These are phyloP conservation scores for Penicillium alfredii DNA, from an alignment of 495 filamentous ascomycete genomes.

Conservation along the genomic window DNA sequence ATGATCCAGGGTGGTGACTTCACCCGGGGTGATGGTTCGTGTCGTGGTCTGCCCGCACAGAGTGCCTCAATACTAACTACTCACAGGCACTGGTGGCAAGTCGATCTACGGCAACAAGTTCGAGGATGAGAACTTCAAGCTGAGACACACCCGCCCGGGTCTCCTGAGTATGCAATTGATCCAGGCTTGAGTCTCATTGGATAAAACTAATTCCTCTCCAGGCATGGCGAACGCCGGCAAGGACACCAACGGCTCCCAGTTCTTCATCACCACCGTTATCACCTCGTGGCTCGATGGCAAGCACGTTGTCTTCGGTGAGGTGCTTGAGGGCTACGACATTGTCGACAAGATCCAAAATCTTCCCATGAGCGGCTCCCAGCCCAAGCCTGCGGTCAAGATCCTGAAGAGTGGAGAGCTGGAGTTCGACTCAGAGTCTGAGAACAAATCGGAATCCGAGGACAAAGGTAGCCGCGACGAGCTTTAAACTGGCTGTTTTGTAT, in stretches of 20 bases:
- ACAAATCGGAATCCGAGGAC: too few relatives aligned
- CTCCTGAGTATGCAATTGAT: slow-evolving; percentile 46
- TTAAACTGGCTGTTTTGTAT: slow-evolving; percentile 46
- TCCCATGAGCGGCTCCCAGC: slow-evolving; percentile 61
- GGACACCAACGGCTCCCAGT: slow-evolving; percentile 98
- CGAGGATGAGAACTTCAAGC: slow-evolving; percentile 98
- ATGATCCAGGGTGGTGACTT: slow-evolving; percentile 99
- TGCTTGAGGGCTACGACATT: slow-evolving; percentile 86
- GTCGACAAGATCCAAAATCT: slow-evolving; percentile 83
- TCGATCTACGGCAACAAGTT: slow-evolving; percentile 97
- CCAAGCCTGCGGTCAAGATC: slow-evolving; percentile 73
- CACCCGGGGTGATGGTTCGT: slow-evolving; percentile 76
- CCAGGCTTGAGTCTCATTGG: neutral
- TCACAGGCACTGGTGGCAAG: slow-evolving; percentile 82
- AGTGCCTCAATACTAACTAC: slow-evolving; percentile 9
- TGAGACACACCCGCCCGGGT: slow-evolving; percentile 72
- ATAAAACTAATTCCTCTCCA: slow-evolving; percentile 39
- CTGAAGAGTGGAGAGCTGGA: slow-evolving; percentile 88
- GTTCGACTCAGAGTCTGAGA: slow-evolving; percentile 50
- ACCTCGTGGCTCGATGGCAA: slow-evolving; percentile 86
- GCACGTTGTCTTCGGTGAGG: slow-evolving; percentile 89
- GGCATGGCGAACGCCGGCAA: slow-evolving; percentile 97
- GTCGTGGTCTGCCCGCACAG: neutral
- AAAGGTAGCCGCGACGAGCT: slow-evolving; percentile 99
- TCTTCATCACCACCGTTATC: slow-evolving; percentile 89